Percentiles rank a stretch among this genome's conserved stretches.
phyloP scores from a whole-genome alignment of 2,329 filamentous ascomycete species.

The Cercospora brassicicola region DNA sequence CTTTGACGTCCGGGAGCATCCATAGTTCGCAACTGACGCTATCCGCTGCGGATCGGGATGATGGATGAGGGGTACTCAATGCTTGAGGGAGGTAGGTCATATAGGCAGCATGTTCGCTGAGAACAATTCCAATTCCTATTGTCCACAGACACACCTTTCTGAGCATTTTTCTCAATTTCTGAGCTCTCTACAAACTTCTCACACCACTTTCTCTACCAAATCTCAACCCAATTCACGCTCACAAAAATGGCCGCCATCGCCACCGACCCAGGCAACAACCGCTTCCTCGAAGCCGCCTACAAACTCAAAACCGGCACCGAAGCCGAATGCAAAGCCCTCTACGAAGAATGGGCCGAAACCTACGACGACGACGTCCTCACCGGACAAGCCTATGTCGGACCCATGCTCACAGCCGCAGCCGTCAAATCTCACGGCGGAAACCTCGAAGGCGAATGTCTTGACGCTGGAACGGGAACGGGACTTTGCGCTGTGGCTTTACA shows the following conservation, averaged over 20 bases:
- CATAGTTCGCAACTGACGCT: constrained; percentile 5
- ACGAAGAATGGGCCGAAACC: constrained; percentile 50
- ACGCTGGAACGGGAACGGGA: constrained; percentile 19
- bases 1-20: constrained; percentile 1
- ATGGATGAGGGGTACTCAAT: constrained; percentile 13
- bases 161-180: not conserved
- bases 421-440: constrained; percentile 19
- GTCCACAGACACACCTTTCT: not conserved
- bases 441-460: constrained; percentile 19
- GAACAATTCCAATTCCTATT: not conserved
- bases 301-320: constrained; percentile 16
- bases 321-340: constrained; percentile 34
- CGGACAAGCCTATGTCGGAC: constrained; percentile 45
- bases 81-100: not conserved
- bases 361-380: constrained; percentile 47
- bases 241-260: constrained; percentile 8
- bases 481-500: constrained; percentile 53
- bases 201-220: not conserved
- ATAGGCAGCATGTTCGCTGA: not conserved
- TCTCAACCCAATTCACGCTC: not conserved
- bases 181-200: too few species aligned
- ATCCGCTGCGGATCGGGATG: constrained; percentile 5
- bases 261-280: constrained; percentile 12
- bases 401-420: constrained; percentile 27
- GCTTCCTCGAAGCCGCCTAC: constrained; percentile 18